Conservation (phyloP, 169 alveolate species). For the Cryptosporidium baileyi region DNA sequence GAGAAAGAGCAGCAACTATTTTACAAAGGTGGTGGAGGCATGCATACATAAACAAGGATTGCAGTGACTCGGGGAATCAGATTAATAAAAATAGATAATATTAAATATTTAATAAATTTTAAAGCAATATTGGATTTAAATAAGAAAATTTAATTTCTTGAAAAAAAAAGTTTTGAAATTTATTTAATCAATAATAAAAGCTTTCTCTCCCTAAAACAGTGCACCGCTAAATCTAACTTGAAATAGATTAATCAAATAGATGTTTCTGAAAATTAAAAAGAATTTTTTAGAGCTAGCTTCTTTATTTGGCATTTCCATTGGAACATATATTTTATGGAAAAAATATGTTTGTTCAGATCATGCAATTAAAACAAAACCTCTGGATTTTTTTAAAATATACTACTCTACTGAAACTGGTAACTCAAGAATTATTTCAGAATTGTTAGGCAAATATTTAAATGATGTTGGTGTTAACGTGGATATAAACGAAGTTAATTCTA, state of each 20-base stretch:
- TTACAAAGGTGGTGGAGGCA: conserved; percentile 63
- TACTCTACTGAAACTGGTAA: conserved; percentile 66
- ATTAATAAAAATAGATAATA: neutral
- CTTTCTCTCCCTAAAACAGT: too few species aligned
- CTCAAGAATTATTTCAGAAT: conserved; percentile 14
- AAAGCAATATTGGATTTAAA: too few species aligned
- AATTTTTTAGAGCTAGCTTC: neutral
- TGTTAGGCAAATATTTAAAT: neutral
- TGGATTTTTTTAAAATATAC: neutral
- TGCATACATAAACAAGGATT: neutral
- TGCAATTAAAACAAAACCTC: neutral
- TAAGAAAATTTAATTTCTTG: too few species aligned
- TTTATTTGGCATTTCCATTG: conserved; percentile 7
- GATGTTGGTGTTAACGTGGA: neutral
- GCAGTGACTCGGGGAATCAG: neutral
- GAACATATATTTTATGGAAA: neutral
- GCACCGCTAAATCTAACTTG: too few species aligned
- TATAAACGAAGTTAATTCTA: conserved; percentile 11
- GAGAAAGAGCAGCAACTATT: conserved; percentile 63
- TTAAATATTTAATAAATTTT: neutral
- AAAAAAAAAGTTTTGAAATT: neutral
- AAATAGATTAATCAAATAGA: neutral
- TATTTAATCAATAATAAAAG: too few species aligned
- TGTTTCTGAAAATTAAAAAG: neutral
- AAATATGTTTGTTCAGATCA: neutral